Conservation (phyloP, 1,284 basidiomycete species). For the Pascua sp. region DNA sequence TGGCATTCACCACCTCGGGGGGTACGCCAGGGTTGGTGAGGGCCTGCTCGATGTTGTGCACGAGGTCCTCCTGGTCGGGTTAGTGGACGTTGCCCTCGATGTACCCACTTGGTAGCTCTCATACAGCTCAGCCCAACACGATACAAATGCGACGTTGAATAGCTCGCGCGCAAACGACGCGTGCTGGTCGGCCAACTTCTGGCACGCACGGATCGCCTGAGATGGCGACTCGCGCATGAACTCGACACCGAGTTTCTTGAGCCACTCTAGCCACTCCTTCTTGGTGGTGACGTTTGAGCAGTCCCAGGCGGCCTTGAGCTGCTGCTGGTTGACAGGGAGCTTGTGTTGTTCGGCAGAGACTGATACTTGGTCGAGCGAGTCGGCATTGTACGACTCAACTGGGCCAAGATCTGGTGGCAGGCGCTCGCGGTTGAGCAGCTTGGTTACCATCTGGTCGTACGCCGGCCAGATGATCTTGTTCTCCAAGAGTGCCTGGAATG, state of each 20-base stretch:
- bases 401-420: conserved; percentile 63
- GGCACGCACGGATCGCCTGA: conserved; percentile 92
- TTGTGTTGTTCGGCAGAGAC: conserved; percentile 68
- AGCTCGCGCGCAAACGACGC: conserved; percentile 87
- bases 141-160: conserved; percentile 97
- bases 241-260: conserved; percentile 87
- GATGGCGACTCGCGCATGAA: conserved; percentile 98
- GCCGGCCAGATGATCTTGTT: conserved; percentile 77
- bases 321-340: conserved; percentile 94
- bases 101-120: conserved; percentile 82
- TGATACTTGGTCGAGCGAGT: conserved; percentile 22
- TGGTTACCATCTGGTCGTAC: conserved; percentile 84
- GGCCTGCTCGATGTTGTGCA: conserved; percentile 83
- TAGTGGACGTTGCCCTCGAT: conserved; percentile 11
- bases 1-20: conserved; percentile 85
- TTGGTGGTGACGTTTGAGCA: conserved; percentile 71
- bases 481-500: conserved; percentile 64
- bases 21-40: conserved; percentile 77
- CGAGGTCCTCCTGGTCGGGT: conserved; percentile 76
- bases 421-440: conserved; percentile 86
- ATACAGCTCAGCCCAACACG: conserved; percentile 95
- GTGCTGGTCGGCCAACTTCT: conserved; percentile 88
- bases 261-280: conserved; percentile 97
- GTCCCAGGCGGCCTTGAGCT: conserved; percentile 97
- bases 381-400: conserved; percentile 49